Evolutionary conservation across 768 basidiomycete species (phyloP).

Genomic region (Psilocybe tampanensis): DNA sequence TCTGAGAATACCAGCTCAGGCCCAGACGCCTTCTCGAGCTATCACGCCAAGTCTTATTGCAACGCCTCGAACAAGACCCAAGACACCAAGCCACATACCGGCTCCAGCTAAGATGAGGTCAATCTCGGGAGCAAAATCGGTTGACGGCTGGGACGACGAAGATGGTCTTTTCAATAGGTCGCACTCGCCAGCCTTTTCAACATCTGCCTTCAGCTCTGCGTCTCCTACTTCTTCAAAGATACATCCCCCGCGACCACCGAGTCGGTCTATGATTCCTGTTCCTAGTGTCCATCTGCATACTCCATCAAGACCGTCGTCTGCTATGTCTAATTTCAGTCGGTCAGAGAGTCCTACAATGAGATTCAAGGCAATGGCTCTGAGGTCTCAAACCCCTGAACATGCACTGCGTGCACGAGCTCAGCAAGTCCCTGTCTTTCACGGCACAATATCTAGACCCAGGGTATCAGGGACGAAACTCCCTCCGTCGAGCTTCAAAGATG

Average conservation of each 20-base stretch:
- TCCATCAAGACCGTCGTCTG: conserved; percentile 69
- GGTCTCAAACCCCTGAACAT: conserved; percentile 36
- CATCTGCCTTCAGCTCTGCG: conserved; percentile 43
- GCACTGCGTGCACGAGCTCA: conserved; percentile 58
- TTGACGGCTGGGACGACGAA: conserved; percentile 49
- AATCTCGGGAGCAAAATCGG: conserved; percentile 48
- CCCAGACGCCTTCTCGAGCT: conserved; percentile 57
- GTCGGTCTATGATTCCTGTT: conserved; percentile 82
- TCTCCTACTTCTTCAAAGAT: conserved; percentile 34
- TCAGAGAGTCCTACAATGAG: conserved; percentile 54
- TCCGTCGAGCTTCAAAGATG: conserved; percentile 78
- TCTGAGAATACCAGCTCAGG: conserved; percentile 55
- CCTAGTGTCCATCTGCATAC: conserved; percentile 72
- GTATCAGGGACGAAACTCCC: conserved; percentile 51
- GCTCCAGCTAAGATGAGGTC: conserved; percentile 56
- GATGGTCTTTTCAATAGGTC: conserved; percentile 56
- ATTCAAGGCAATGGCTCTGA: conserved; percentile 40
- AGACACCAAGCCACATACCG: conserved; percentile 82
- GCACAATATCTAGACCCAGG: conserved; percentile 40
- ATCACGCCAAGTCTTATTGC: conserved; percentile 36
- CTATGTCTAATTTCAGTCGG: conserved; percentile 65
- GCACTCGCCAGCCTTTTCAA: conserved; percentile 62
- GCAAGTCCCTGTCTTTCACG: conserved; percentile 57
- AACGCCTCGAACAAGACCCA: conserved; percentile 70
- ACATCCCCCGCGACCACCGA: conserved; percentile 74